Evolutionary conservation across 2,329 filamentous ascomycete genomes (phyloP).

Genomic region (Trichoderma asperellum): DNA sequence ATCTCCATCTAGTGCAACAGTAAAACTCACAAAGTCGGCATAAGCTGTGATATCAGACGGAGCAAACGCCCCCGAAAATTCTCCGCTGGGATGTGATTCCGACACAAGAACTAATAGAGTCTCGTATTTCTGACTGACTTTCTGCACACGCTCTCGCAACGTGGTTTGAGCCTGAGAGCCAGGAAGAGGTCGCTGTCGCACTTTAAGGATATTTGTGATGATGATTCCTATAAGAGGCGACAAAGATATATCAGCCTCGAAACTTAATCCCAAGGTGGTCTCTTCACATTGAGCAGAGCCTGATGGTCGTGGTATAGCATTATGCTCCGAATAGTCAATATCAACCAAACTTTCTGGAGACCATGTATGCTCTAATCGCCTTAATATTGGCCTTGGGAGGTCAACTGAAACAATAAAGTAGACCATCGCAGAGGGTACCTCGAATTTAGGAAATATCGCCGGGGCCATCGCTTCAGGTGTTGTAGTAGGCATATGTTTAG

Average conservation of each 20-base stretch:
- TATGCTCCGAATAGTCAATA: constrained; percentile 57
- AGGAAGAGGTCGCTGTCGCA: constrained; percentile 72
- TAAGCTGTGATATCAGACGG: constrained; percentile 51
- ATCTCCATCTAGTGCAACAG: constrained; percentile 44
- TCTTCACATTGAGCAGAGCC: constrained; percentile 29
- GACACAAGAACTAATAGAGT: constrained; percentile 69
- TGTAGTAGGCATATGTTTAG: not conserved
- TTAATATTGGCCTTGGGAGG: constrained; percentile 53
- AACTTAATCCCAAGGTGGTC: constrained; percentile 45
- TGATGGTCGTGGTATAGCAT: constrained; percentile 33
- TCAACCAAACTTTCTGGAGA: constrained; percentile 60
- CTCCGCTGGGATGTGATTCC: constrained; percentile 51
- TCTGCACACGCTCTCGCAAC: constrained; percentile 59
- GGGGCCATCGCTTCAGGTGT: not conserved
- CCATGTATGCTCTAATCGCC: constrained; percentile 54
- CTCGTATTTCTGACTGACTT: constrained; percentile 65
- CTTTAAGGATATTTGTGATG: constrained; percentile 70
- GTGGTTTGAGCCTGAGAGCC: constrained; percentile 45
- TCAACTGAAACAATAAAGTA: constrained; percentile 57
- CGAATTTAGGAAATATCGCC: constrained; percentile 31
- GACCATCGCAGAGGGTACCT: constrained; percentile 30
- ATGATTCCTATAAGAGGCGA: constrained; percentile 72
- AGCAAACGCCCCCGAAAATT: constrained; percentile 46
- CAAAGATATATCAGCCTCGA: constrained; percentile 74
- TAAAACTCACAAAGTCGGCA: constrained; percentile 56